Percentiles rank a stretch among this genome's conserved stretches.
Evolutionary conservation across 83 land plant species (phyloP).

Genomic region (Thuja plicata): DNA sequence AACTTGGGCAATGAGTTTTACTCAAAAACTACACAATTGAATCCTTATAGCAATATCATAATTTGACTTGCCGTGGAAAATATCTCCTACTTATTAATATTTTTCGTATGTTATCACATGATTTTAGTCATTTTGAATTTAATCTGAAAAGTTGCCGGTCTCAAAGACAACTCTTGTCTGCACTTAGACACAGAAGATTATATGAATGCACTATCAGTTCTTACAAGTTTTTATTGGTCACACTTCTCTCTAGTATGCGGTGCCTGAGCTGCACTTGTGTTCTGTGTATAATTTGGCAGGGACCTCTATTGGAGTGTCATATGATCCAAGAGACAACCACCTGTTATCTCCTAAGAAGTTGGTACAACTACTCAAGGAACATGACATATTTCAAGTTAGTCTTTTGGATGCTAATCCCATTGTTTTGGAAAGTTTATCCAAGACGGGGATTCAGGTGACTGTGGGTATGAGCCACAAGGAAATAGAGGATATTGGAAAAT

Average conservation of each 20-base stretch:
- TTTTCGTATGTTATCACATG: neutral
- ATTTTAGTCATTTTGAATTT: neutral
- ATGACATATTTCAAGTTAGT: conserved; percentile 58
- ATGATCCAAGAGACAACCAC: conserved; percentile 3
- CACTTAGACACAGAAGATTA: neutral
- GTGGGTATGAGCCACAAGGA: conserved; percentile 71
- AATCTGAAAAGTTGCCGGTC: neutral
- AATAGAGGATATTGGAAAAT: conserved; percentile 61
- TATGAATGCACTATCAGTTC: neutral
- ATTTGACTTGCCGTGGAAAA: no score
- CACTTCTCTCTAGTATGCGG: neutral
- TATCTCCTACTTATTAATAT: neutral
- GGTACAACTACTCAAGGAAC: conserved; percentile 54
- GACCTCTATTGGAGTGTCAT: neutral
- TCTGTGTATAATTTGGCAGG: neutral
- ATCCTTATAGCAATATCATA: no score
- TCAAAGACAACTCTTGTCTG: neutral
- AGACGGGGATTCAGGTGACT: conserved; percentile 62
- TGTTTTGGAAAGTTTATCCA: conserved; percentile 61
- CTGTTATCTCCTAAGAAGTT: conserved; percentile 52
- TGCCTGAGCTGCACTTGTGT: neutral
- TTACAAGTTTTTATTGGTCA: neutral
- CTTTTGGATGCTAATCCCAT: conserved; percentile 68
- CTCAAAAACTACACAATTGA: no score
- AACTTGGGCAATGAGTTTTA: no score